phyloP scores from a whole-genome alignment of 192 early-diverging fungal genomes.

The Mortierella claussenii region DNA sequence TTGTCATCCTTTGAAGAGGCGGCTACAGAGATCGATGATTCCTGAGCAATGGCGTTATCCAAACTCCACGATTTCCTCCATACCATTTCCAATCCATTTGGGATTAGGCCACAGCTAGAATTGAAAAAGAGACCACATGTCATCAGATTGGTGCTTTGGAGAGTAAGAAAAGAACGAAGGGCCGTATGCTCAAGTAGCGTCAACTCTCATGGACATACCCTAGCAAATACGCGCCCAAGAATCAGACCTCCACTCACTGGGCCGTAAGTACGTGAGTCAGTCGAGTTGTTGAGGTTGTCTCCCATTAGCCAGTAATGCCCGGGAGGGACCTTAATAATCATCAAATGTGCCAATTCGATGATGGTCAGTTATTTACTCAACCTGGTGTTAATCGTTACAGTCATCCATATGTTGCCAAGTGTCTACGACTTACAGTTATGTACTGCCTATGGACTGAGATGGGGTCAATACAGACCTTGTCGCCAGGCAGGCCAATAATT shows the following conservation, averaged over 20 bases:
- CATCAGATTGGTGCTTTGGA: too few species aligned
- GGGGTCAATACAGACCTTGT: conserved; percentile 84
- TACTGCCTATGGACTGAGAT: conserved; percentile 65
- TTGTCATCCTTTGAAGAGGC: too few species aligned
- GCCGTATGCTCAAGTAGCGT: too few species aligned
- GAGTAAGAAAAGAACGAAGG: too few species aligned
- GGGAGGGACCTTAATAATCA: conserved; percentile 74
- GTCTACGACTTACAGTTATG: conserved; percentile 67
- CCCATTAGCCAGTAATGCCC: conserved; percentile 95
- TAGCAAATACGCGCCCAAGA: conserved; percentile 79
- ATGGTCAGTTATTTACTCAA: too few species aligned
- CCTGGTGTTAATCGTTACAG: too few species aligned
- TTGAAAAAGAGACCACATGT: not conserved
- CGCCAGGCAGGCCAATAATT: conserved; percentile 85
- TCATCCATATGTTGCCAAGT: too few species aligned
- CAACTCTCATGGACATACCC: too few species aligned
- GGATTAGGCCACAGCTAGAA: conserved; percentile 55
- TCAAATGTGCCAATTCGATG: too few species aligned
- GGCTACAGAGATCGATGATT: too few species aligned
- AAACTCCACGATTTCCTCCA: conserved; percentile 53
- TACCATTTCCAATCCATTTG: conserved; percentile 57
- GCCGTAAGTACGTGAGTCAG: conserved; percentile 90
- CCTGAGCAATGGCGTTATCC: too few species aligned
- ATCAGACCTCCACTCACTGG: conserved; percentile 86
- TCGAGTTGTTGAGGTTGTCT: conserved; percentile 91